A percentile compares a stretch with the other conserved stretches of the same genome.
Conservation (phyloP, 805 yeast genomes). For the Wickerhamomyces xylosicus region DNA sequence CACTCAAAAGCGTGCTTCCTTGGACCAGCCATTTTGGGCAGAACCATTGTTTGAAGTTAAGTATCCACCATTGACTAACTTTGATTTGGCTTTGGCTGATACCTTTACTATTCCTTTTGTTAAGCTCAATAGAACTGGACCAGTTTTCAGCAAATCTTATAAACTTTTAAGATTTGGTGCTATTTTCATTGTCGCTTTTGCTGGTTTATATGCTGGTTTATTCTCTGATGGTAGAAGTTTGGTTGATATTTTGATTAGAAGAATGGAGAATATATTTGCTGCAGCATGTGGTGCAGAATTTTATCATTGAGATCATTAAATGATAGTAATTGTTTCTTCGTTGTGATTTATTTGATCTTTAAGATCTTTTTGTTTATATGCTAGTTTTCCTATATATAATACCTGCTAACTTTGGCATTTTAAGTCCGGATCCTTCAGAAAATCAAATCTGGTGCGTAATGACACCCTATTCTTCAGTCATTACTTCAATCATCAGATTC, state of each 20-base stretch:
- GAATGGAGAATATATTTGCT: background rate
- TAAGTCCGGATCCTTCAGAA: no score
- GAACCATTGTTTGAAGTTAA: conserved; percentile 51
- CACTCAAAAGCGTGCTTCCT: conserved; percentile 60
- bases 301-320: background rate
- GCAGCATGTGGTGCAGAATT: background rate
- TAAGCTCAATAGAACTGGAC: conserved; percentile 27
- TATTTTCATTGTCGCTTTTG: conserved; percentile 3
- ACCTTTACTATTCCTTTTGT: conserved; percentile 22
- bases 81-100: conserved; percentile 22
- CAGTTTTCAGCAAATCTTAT: conserved; percentile 15
- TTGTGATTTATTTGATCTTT: no score
- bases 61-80: conserved; percentile 48
- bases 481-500: no score
- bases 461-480: no score
- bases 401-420: no score
- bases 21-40: conserved; percentile 54
- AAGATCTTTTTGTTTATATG: no score
- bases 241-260: background rate
- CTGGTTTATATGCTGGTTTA: conserved; percentile 12
- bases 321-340: no score
- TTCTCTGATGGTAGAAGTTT: background rate
- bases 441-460: no score
- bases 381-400: no score
- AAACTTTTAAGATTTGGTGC: conserved; percentile 1